Evolutionary conservation across 148 eudicot genomes (phyloP).

Genomic region (Tetragonia tetragonoides): DNA sequence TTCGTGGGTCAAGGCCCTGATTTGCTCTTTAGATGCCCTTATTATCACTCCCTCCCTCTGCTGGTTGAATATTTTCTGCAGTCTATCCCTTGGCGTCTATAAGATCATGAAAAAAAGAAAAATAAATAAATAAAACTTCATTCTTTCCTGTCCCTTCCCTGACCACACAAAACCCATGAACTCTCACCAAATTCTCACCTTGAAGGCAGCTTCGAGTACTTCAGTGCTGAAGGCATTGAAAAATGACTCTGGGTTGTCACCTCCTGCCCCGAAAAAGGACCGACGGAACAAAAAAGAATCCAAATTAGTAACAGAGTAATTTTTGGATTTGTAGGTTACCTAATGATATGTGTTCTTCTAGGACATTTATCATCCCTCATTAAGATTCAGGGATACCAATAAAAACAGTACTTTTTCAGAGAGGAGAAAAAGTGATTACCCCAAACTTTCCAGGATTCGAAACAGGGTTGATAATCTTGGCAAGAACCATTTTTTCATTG

Average conservation of each 20-base stretch:
- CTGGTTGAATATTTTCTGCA: slow-evolving; percentile 45
- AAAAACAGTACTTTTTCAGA: no score
- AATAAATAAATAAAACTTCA: neutral
- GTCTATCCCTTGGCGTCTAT: slow-evolving; percentile 40
- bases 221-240: slow-evolving; percentile 60
- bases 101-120: neutral
- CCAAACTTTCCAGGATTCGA: slow-evolving; percentile 54
- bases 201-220: slow-evolving; percentile 67
- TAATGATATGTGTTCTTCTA: no score
- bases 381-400: no score
- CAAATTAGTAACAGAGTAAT: neutral
- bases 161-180: no score
- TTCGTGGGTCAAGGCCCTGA: slow-evolving; percentile 51
- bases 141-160: no score
- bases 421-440: slow-evolving; percentile 27
- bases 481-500: slow-evolving; percentile 48
- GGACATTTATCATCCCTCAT: no score
- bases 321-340: no score
- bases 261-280: slow-evolving; percentile 71
- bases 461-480: slow-evolving; percentile 57
- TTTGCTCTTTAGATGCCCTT: slow-evolving; percentile 68
- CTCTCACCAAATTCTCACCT: slow-evolving; percentile 33
- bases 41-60: slow-evolving; percentile 47
- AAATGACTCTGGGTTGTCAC: slow-evolving; percentile 55
- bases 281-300: slow-evolving; percentile 15